phyloP scores from a whole-genome alignment of 192 early-diverging fungal species.

The Haplosporangium gracile region DNA sequence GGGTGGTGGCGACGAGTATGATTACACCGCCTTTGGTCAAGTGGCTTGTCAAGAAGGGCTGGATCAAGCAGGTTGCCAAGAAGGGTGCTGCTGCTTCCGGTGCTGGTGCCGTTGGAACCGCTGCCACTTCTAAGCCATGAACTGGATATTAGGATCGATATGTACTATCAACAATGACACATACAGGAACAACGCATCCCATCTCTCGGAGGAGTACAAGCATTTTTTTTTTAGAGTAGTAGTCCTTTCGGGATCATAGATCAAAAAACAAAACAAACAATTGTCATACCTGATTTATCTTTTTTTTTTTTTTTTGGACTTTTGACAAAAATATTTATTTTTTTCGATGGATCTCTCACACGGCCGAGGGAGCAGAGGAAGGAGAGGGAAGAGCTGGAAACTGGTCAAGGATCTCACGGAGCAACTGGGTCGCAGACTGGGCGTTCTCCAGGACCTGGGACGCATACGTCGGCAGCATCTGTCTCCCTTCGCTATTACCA shows the following conservation, averaged over 20 bases:
- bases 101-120: background rate
- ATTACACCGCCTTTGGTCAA: constrained; percentile 65
- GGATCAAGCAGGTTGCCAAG: constrained; percentile 54
- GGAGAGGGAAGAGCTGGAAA: constrained; percentile 15
- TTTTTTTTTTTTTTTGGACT: background rate
- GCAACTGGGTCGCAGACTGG: background rate
- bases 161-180: too few species aligned
- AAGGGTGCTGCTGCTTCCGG: constrained; percentile 4
- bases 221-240: constrained; percentile 1
- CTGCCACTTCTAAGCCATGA: constrained; percentile 8
- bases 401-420: constrained; percentile 10
- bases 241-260: background rate
- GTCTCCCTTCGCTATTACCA: background rate
- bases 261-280: background rate
- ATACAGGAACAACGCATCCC: background rate
- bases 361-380: background rate
- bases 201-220: too few species aligned
- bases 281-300: too few species aligned
- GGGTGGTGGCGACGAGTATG: constrained; percentile 66
- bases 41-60: constrained; percentile 63
- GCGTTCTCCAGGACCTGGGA: constrained; percentile 33
- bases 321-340: background rate
- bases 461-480: constrained; percentile 14
- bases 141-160: background rate
- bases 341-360: background rate